These are phyloP conservation scores for Passiflora organensis DNA, from an alignment of 345 rosid genomes.

Conservation along the genomic window DNA sequence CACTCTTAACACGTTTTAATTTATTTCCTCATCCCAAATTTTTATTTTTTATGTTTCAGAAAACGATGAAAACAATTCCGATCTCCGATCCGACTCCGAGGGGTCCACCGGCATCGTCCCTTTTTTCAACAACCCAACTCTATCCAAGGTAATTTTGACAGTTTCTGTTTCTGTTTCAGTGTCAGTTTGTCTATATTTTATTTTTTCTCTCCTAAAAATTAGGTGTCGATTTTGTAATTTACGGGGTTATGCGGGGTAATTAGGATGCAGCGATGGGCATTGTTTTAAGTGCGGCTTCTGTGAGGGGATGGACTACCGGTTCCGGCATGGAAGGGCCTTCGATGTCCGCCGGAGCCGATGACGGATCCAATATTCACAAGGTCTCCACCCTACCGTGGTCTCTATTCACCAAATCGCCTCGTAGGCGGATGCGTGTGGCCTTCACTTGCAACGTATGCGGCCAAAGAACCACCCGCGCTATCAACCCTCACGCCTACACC, in stretches of 20 bases:
- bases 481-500: slow-evolving; percentile 85
- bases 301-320: slow-evolving; percentile 89
- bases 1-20: not conserved
- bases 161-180: not conserved
- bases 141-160: slow-evolving; percentile 44
- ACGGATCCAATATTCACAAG: slow-evolving; percentile 37
- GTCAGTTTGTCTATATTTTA: too few species aligned
- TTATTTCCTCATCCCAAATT: not conserved
- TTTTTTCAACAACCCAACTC: slow-evolving; percentile 40
- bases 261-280: slow-evolving; percentile 89
- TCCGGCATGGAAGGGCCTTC: slow-evolving; percentile 96
- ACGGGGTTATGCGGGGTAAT: slow-evolving; percentile 1
- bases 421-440: slow-evolving; percentile 88
- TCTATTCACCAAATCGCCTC: slow-evolving; percentile 84
- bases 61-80: slow-evolving; percentile 52
- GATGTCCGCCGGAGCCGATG: slow-evolving; percentile 50
- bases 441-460: slow-evolving; percentile 88
- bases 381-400: slow-evolving; percentile 89
- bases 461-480: slow-evolving; percentile 89
- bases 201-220: not conserved
- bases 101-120: slow-evolving; percentile 57
- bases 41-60: slow-evolving; percentile 2
- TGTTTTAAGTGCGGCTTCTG: slow-evolving; percentile 73
- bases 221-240: slow-evolving; percentile 1
- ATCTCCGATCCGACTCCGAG: slow-evolving; percentile 46